Evolutionary conservation across 805 yeast genomes (phyloP), one percentile per base, ranked within the genome.

Genomic region (Ogataea corticis): DNA sequence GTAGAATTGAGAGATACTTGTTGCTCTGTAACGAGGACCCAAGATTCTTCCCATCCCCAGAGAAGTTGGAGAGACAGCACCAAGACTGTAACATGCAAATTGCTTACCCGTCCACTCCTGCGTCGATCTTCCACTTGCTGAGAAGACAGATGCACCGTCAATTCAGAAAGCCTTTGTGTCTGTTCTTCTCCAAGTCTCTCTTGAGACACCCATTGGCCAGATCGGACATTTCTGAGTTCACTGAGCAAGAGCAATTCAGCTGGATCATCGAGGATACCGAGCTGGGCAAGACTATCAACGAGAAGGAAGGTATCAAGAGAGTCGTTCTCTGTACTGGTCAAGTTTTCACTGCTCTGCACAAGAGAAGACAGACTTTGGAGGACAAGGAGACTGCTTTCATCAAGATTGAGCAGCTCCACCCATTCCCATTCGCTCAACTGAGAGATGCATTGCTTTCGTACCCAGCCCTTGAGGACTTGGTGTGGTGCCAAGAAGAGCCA

Each of bases 121-220:
- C 97, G 39, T 91, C 90, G 68, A 68, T 90, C 68, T 94, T 94
- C 96, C 99, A 94, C 69, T 75, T 91, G 64, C 73, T 92, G 69
- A 87, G 99, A 80, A 87, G 99, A 77, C 99, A 94, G 79, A 91
- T 90, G 90, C 98, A 92, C 73, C 88, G 99, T 73, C 97, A 92
- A 75, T 94, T 94, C 79, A 85, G 99, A 77, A 85, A 86, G 70
- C 94, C 99, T 48, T 77, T 94, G 73, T 75, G 82, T 44, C 63
- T 88, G 53, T 80, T 92, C 73, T 90, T 94, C 80, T 92, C 98
- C 45, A 94, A 94, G 75, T 83, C 89, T 45, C 79, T 94, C 70
- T 77, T 94, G 69, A 87, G 99, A 78, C 97, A 91, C 67, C 99
- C 99, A 71, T 80, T 94, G 68, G 99, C 99, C 44, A 83, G 96